Evolutionary conservation across 371 early-diverging fungal genomes (phyloP), one percentile per base, ranked within the genome.

Genomic region (Capniomyces stellatus): DNA sequence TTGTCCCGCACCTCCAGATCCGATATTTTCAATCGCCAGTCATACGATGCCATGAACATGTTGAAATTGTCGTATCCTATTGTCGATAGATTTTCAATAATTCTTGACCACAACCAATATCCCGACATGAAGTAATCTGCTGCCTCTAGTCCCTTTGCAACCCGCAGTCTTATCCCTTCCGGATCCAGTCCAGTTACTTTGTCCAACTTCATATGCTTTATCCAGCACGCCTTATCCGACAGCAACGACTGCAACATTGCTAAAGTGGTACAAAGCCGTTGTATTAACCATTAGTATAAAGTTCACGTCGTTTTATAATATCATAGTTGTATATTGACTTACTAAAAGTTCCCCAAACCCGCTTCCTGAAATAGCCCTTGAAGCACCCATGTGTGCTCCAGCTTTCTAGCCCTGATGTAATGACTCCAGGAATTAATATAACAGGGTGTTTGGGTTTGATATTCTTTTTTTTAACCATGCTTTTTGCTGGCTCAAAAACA

Each of bases 281-380:
- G n/a, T n/a, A n/a, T n/a, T n/a, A n/a, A n/a, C n/a, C n/a, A n/a
- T n/a, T n/a, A n/a, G n/a, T n/a, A n/a, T n/a, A n/a, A n/a, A n/a
- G n/a, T n/a, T n/a, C n/a, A n/a, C n/a, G n/a, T n/a, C n/a, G n/a
- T n/a, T n/a, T n/a, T n/a, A n/a, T n/a, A n/a, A n/a, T n/a, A n/a
- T n/a, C n/a, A n/a, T n/a, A n/a, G n/a, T n/a, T n/a, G n/a, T n/a
- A n/a, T n/a, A n/a, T n/a, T n/a, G n/a, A n/a, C n/a, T n/a, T n/a
- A n/a, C n/a, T n/a, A n/a, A n/a, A n/a, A n/a, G n/a, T n/a, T n/a
- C 96, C 96, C 95, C 95, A 95, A 71, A 95, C 75, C 42, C 89
- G 71, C 60, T 89, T 87, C 56, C 94, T 70, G 64, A 89, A 92
- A 60, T 87, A 87, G 29, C 78, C 77, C 52, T 76, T 70, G 27